Evolutionary conservation across 2,329 filamentous ascomycete species (phyloP).

Genomic region (Fusarium tuaranense): DNA sequence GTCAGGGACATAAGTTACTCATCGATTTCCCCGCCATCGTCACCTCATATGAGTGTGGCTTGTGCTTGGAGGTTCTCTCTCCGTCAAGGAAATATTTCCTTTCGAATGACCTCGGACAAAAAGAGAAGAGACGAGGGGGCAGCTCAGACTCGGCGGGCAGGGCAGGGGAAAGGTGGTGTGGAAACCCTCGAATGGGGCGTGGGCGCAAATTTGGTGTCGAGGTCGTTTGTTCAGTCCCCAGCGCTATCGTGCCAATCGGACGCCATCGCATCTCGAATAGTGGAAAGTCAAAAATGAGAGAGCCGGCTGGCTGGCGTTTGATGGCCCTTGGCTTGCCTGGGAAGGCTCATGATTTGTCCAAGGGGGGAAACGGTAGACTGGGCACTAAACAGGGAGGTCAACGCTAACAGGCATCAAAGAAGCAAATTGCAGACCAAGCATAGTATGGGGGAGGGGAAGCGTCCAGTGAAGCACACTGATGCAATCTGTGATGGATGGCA

Average conservation of each 20-base stretch:
- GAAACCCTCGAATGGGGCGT: conserved; percentile 27
- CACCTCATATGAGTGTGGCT: neutral
- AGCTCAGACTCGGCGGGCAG: conserved; percentile 2
- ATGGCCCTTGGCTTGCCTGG: conserved; percentile 14
- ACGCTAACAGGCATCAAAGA: conserved; percentile 37
- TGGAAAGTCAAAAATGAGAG: conserved; percentile 42
- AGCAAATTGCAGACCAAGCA: conserved; percentile 28
- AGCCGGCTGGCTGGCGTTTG: conserved; percentile 25
- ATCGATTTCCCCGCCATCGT: neutral
- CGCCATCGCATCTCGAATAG: conserved; percentile 45
- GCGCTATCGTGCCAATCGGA: conserved; percentile 50
- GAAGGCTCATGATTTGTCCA: conserved; percentile 18
- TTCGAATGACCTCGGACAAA: neutral
- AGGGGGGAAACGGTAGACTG: conserved; percentile 12
- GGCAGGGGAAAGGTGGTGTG: conserved; percentile 25
- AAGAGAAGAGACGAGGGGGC: conserved; percentile 6
- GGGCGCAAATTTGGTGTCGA: conserved; percentile 36
- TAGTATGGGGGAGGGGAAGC: neutral
- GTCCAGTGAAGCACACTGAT: conserved; percentile 14
- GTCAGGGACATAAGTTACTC: neutral
- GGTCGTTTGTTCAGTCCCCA: conserved; percentile 30
- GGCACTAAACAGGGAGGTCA: conserved; percentile 27
- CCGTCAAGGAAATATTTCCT: neutral
- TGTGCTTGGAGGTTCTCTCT: neutral
- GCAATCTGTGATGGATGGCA: conserved; percentile 18